Evolutionary conservation across 2,329 filamentous ascomycete species (phyloP), one percentile per base, ranked within the genome.

Genomic region (Phoma sp.): DNA sequence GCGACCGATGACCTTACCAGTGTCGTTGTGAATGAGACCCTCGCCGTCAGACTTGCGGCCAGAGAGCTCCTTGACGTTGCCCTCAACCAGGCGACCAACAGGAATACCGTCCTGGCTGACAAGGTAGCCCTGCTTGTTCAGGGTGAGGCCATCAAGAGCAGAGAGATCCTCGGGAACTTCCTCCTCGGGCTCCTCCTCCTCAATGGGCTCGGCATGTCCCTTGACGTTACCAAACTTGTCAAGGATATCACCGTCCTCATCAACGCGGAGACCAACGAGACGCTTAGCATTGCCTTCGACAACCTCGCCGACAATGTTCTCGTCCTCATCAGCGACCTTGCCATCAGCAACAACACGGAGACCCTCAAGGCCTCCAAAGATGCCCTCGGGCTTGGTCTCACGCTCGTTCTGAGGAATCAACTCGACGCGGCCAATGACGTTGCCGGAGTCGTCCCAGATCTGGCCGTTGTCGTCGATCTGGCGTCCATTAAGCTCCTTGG

Each of bases 401-500:
- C 79, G 79, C 77, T 90, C 87, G 7, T 86, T 82, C 65, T 88
- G 85, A 22, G 87, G 80, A 32, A 91, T 85, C 25, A 90, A 77
- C 66, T 90, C 87, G 40, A 85, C 86, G 52, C 81, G 82, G 57
- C 88, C 88, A 54, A 91, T 82, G 41, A 90, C 78, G 53, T 89
- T 85, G 40, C 89, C 89, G n/a, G 81, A 83, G 70, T 91, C 88
- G 68, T 88, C 89, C 77, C 87, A 85, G 60, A 91, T 83, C 66
- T 89, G 84, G 32, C 89, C 89, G 27, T 89, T 77, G 72, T 86
- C 88, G 70, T 91, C 86, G 65, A 87, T 86, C 82, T 88, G 88
- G 66, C 84, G 85, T 25, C 88, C 88, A 8, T 85, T 75, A 37
- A 91, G 81, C 48, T 83, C 80, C 72, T 84, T 83, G 32, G 83